Evolutionary conservation across 129 eudicot genomes (phyloP), one percentile per base, ranked within the genome.

Genomic region (Helianthus tuberosus): DNA sequence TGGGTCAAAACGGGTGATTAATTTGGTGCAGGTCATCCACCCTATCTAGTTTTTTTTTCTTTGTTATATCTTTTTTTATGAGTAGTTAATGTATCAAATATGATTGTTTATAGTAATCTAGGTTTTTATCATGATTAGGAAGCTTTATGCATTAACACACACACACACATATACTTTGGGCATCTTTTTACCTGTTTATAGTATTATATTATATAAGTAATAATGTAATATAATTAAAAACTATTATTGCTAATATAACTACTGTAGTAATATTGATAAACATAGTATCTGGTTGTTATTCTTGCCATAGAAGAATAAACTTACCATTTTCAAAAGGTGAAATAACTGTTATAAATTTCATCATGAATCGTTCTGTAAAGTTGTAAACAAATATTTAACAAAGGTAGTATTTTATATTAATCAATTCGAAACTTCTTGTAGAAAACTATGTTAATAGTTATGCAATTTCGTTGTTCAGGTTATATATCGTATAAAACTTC

Each of bases 401-500:
- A 53, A 51, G 71, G 62, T 48, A 61, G 62, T 1, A 16, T 61
- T 73, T 15, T 62, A 15, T 46, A 72, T 20, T 7, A 72, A 8
- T 41, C 36, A 73, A 6, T 46, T 49, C 27, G 16, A 13, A 41
- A 48, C 23, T 75, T 49, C 16, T 12, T 29, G 43, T 52, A 15
- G 35, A 64, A 29, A 50, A 29, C 10, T 61, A 32, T 32, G 66
- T 16, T 55, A 13, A 32, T 69, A 51, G 17, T 66, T 35, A 10
- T 25, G 48, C 9, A 35, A 69, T 44, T 64, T 63, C 0, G 9
- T 52, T 71, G 3, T 66, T 32, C 68, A 91, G 97, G 96, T 84
- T 76, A 91, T 91, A 17, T 91, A 88, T 78, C 87, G 92, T 62
- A 91, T 91, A 84, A 91, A 91, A 67, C 92, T 91, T 72, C 97